Evolutionary conservation across 495 filamentous ascomycete genomes (phyloP).

Genomic region (Lasiosphaeris hirsuta): DNA sequence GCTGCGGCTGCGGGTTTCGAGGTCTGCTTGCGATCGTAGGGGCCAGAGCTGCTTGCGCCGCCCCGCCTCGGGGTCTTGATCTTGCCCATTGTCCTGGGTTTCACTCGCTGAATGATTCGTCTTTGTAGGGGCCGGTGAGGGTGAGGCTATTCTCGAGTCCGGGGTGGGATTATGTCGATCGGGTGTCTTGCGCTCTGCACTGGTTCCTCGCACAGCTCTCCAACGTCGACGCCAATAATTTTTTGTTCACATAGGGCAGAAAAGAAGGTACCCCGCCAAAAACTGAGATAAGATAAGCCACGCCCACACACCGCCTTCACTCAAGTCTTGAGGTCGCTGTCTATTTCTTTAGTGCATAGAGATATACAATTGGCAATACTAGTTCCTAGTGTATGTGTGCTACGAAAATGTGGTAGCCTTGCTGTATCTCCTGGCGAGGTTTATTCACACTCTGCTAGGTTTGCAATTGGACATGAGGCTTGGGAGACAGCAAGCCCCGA

Average conservation of each 20-base stretch:
- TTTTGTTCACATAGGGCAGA: conserved; percentile 22
- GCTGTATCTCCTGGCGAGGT: too few relatives aligned
- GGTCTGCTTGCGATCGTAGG: conserved; percentile 51
- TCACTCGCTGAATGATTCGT: background rate
- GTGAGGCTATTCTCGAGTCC: background rate
- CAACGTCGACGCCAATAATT: conserved; percentile 10
- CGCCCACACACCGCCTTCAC: conserved; percentile 13
- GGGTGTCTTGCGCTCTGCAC: background rate
- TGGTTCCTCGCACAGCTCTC: background rate
- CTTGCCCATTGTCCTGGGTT: conserved; percentile 51
- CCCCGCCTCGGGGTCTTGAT: conserved; percentile 60
- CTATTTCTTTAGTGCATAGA: too few relatives aligned
- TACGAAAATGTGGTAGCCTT: too few relatives aligned
- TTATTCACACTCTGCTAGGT: too few relatives aligned
- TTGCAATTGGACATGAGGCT: too few relatives aligned
- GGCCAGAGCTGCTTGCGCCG: conserved; percentile 44
- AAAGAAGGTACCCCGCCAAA: conserved; percentile 28
- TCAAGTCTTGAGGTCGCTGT: background rate
- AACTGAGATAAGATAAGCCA: conserved; percentile 25
- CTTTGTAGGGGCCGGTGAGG: background rate
- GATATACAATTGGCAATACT: too few relatives aligned
- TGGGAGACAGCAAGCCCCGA: too few relatives aligned
- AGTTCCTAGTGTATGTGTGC: too few relatives aligned
- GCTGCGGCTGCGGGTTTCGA: conserved; percentile 45
- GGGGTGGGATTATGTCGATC: background rate